Base-by-base conservation (phyloP, 768 basidiomycete genomes). In the Rhodocollybia butyracea region DNA sequence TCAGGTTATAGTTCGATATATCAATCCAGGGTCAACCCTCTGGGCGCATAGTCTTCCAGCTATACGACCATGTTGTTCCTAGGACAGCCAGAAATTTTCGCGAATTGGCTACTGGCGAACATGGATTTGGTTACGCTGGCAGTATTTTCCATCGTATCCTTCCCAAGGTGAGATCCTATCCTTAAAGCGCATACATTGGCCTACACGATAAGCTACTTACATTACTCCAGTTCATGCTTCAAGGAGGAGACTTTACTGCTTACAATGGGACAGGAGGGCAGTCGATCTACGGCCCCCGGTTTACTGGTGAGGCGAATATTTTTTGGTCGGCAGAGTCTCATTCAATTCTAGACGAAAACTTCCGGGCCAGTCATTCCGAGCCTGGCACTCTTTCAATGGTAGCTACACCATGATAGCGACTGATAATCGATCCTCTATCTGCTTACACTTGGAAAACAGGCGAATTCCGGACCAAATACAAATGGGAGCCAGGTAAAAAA, bases 181-280 rank as follows among this genome's bases (percentile, higher is more conserved):
- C n/a, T n/a, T n/a, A n/a, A n/a, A n/a, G n/a, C n/a, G n/a, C n/a
- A n/a, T n/a, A n/a, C n/a, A n/a, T n/a, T n/a, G n/a, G n/a, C n/a
- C n/a, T n/a, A n/a, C n/a, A n/a, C n/a, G n/a, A n/a, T n/a, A n/a
- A n/a, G n/a, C n/a, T n/a, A n/a, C n/a, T n/a, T n/a, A n/a, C n/a
- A n/a, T n/a, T n/a, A n/a, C n/a, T n/a, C n/a, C 50, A 78, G 39
- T 94, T 93, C 75, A 93, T 93, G 90, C 77, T 92, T 57, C 93
- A 95, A 69, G 93, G 91, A 26, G 94, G 94, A 54, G 92, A 94
- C 68, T 96, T 96, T 69, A 88, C 86, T 58, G 61, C 55, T 19
- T 66, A 70, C 26, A 73, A 88, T 58, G 90, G 90, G 15, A 89
- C 88, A 10, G 91, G 90, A 56, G 91, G 90, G 40, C 88, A 85